These are phyloP conservation scores for Penicillium angulare DNA, from an alignment of 495 filamentous ascomycete species.

Conservation along the genomic window DNA sequence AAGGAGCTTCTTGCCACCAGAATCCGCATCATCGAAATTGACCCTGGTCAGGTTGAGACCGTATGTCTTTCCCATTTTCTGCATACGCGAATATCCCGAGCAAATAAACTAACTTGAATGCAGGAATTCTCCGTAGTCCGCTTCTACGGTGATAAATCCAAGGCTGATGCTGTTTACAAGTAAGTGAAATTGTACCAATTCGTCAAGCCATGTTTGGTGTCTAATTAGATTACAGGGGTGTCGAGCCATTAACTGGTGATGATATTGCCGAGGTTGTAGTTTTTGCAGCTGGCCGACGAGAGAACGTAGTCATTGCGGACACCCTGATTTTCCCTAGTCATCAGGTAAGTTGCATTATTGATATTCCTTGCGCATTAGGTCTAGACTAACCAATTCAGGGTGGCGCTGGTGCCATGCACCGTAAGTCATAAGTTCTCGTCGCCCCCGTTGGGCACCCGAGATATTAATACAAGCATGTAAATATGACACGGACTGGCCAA, in stretches of 20 bases:
- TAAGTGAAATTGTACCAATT: constrained; percentile 47
- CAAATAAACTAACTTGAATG: constrained; percentile 4
- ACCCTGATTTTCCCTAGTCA: constrained; percentile 89
- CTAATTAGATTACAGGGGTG: constrained; percentile 56
- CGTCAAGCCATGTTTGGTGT: too few relatives aligned
- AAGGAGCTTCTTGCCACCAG: constrained; percentile 85
- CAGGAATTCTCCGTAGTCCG: constrained; percentile 92
- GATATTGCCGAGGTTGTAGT: constrained; percentile 96
- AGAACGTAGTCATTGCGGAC: constrained; percentile 96
- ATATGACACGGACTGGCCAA: not conserved
- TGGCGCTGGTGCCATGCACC: constrained; percentile 25
- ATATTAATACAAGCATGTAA: not conserved
- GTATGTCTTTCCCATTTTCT: constrained; percentile 31
- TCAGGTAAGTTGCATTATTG: constrained; percentile 56
- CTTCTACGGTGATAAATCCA: constrained; percentile 87
- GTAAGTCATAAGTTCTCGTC: constrained; percentile 24
- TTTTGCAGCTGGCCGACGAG: constrained; percentile 80
- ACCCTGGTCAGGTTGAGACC: constrained; percentile 96
- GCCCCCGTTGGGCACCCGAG: too few relatives aligned
- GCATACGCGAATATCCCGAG: not conserved
- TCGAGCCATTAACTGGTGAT: constrained; percentile 88
- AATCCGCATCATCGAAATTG: constrained; percentile 87
- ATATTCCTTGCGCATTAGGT: not conserved
- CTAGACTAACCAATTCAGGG: constrained; percentile 15
- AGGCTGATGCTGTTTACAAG: constrained; percentile 96